Base-by-base conservation (phyloP, 2,329 filamentous ascomycete genomes). In the Keithomyces neogunnii region DNA sequence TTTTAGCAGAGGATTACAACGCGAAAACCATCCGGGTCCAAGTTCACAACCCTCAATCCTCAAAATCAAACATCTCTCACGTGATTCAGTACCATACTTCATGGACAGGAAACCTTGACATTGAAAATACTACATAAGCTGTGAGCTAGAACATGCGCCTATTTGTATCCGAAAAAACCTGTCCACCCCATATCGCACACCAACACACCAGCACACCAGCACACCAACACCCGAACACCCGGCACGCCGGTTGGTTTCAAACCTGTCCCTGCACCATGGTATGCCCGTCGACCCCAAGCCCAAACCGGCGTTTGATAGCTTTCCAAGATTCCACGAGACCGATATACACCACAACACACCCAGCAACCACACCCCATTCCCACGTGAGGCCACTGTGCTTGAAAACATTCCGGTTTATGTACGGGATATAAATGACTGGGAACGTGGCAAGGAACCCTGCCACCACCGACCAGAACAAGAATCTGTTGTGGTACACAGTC, bases 341-440 rank as follows among this genome's bases (percentile, higher is more conserved):
- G 47, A 88, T 71, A 65, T 88, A 89, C 7, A 78, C 63, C 2
- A 77, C 65, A 0, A 84, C 73, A 35, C 73, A 78, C 19, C 79
- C 74, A 45, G 78, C 71, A 1, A 89, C 84, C 2, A 89, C 72
- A 1, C 77, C 83, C 86, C 85, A 89, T 61, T 89, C 85, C 83
- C 84, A 88, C 2, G 71, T 74, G 51, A 89, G 83, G 1, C 77
- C 80, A 43, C 74, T 73, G 62, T 89, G 85, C 66, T 86, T 84
- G 69, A 88, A 88, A 2, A 88, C 84, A 3, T 70, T 67, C 1
- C 72, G 73, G 62, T 87, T 86, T 57, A 89, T 72, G 29, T 78
- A 74, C 0, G 85, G 85, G 38, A 88, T 78, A 62, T 89, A 89
- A 29, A 85, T 70, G 30, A 84, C 75, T 0, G 82, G 81, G 53